Evolutionary conservation across 345 rosid species (phyloP).

Genomic region (Populus pruinosa): DNA sequence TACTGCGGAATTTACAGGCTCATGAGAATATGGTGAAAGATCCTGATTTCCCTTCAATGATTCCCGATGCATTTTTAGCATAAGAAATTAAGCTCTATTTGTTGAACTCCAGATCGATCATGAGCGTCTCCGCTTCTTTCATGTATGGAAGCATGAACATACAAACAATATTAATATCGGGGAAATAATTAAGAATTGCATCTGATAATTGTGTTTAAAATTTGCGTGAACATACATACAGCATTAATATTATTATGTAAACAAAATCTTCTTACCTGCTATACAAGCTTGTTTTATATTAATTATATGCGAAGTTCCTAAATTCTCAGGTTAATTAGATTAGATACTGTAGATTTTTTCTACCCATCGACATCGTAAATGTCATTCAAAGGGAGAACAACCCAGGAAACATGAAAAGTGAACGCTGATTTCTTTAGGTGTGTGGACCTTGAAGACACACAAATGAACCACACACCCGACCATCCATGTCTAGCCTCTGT

Average conservation of each 20-base stretch:
- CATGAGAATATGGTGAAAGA: slow-evolving; percentile 21
- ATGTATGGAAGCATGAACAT: not conserved
- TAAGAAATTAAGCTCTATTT: not conserved
- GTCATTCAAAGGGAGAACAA: slow-evolving; percentile 20
- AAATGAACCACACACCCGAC: slow-evolving; percentile 23
- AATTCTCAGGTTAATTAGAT: not conserved
- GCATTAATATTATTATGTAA: too few species aligned
- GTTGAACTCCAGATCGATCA: not conserved
- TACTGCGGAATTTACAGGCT: slow-evolving; percentile 19
- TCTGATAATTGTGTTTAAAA: not conserved
- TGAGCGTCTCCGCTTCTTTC: not conserved
- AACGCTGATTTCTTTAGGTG: slow-evolving; percentile 21
- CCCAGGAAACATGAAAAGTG: slow-evolving; percentile 6
- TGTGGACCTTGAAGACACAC: slow-evolving; percentile 21
- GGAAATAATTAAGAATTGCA: not conserved
- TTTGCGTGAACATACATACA: too few species aligned
- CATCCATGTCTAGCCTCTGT: slow-evolving; percentile 24
- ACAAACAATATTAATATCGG: not conserved
- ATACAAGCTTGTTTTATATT: not conserved
- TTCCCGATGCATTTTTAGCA: not conserved
- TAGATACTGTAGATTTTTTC: not conserved
- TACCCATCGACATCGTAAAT: slow-evolving; percentile 9
- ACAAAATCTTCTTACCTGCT: too few species aligned
- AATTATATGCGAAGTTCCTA: not conserved
- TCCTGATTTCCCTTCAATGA: slow-evolving; percentile 23